Percentiles rank a stretch among this genome's conserved stretches.
phyloP scores from a whole-genome alignment of 1,284 basidiomycete genomes.

The Cutaneotrichosporon sp. region DNA sequence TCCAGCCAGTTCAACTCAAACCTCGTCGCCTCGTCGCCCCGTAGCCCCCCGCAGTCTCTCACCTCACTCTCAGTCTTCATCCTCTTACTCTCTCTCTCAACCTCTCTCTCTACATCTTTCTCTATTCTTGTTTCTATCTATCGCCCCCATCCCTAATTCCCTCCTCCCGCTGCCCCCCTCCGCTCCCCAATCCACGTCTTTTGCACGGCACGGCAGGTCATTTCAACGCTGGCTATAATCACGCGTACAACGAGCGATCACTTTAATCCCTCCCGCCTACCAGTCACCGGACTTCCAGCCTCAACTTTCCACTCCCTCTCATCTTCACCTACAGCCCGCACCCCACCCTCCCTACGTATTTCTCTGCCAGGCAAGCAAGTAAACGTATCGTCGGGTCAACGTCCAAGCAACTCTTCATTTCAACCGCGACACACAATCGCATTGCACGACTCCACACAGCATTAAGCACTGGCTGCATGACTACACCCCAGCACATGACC shows the following conservation, averaged over 20 bases:
- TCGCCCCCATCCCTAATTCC: neutral
- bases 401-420: too few relatives aligned
- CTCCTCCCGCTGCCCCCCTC: neutral
- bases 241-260: neutral
- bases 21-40: too few relatives aligned
- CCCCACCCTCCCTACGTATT: neutral
- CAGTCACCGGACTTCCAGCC: too few relatives aligned
- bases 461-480: neutral
- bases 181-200: constrained; percentile 1
- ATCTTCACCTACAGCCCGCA: neutral
- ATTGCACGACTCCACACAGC: neutral
- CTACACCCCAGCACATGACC: neutral
- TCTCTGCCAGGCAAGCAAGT: neutral
- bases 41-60: neutral
- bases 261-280: neutral
- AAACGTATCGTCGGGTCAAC: too few relatives aligned
- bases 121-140: neutral
- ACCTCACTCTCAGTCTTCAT: neutral
- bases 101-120: neutral
- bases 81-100: neutral
- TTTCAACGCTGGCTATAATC: neutral
- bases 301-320: neutral
- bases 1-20: too few relatives aligned
- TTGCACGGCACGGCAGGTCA: neutral
- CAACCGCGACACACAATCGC: neutral